Evolutionary conservation across 2,329 filamentous ascomycete species (phyloP).

Genomic region (Paecilomyces sp.): DNA sequence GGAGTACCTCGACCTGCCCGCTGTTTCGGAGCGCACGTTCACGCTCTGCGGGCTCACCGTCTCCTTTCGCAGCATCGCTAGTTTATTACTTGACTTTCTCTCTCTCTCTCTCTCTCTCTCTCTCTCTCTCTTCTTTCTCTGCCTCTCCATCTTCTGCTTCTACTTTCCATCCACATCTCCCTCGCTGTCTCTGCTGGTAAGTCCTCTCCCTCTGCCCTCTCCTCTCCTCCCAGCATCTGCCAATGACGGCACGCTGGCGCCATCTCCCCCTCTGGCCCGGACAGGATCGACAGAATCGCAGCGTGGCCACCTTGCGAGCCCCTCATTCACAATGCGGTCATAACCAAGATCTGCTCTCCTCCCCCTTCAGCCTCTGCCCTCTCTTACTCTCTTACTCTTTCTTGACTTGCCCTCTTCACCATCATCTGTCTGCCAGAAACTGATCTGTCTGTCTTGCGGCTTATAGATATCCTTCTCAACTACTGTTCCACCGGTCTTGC

Average conservation of each 20-base stretch:
- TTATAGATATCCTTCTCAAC: slow-evolving; percentile 6
- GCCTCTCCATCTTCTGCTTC: slow-evolving; percentile 9
- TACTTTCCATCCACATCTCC: not conserved
- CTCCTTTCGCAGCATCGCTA: slow-evolving; percentile 7
- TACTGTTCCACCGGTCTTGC: slow-evolving; percentile 11
- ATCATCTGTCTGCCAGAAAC: not conserved
- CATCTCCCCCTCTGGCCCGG: slow-evolving; percentile 11
- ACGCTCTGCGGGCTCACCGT: not conserved
- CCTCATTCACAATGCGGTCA: slow-evolving; percentile 4
- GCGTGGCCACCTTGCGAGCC: slow-evolving; percentile 14
- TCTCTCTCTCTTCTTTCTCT: slow-evolving; percentile 7
- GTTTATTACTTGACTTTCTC: no score
- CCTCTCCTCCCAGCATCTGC: not conserved
- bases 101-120: not conserved
- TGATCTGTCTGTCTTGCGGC: not conserved
- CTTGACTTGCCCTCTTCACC: not conserved
- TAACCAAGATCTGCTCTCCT: slow-evolving; percentile 5
- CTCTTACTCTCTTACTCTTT: no score
- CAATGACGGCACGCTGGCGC: slow-evolving; percentile 23
- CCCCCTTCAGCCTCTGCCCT: slow-evolving; percentile 3
- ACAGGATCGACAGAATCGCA: slow-evolving; percentile 17
- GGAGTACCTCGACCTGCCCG: not conserved
- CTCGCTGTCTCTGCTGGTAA: slow-evolving; percentile 6
- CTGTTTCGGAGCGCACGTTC: not conserved
- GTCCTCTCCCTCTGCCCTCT: not conserved